These are phyloP conservation scores for Mallotus repandus DNA, from an alignment of 441 rosid genomes.

Conservation along the genomic window DNA sequence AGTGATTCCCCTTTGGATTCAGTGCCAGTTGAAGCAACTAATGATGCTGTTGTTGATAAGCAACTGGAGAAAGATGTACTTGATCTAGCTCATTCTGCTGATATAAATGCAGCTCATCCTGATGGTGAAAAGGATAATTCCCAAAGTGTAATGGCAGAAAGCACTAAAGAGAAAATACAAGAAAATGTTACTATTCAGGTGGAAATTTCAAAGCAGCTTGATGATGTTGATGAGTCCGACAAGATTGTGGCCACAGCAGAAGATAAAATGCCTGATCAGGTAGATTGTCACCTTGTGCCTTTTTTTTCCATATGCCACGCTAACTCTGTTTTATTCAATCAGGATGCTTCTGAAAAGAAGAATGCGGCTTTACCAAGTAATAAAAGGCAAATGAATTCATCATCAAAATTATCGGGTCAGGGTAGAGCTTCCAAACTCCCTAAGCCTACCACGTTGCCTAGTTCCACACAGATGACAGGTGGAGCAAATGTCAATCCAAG, in stretches of 20 bases:
- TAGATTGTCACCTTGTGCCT: slow-evolving; percentile 22
- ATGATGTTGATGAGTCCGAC: slow-evolving; percentile 15
- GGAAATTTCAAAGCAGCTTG: slow-evolving; percentile 32
- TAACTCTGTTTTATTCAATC: slow-evolving; percentile 24
- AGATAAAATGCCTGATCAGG: slow-evolving; percentile 39
- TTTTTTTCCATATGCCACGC: slow-evolving; percentile 14
- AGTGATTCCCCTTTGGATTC: slow-evolving; percentile 25
- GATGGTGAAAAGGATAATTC: slow-evolving; percentile 11
- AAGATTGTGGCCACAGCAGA: slow-evolving; percentile 27
- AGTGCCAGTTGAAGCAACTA: slow-evolving; percentile 15
- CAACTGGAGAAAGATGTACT: slow-evolving; percentile 24
- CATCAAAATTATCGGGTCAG: slow-evolving; percentile 33
- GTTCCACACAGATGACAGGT: slow-evolving; percentile 35
- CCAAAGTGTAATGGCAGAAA: slow-evolving; percentile 19
- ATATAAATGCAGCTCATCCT: slow-evolving; percentile 19
- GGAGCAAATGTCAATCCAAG: slow-evolving; percentile 26
- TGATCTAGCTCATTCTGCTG: slow-evolving; percentile 23
- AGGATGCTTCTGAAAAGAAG: slow-evolving; percentile 42
- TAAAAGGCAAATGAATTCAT: slow-evolving; percentile 35
- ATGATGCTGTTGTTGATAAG: slow-evolving; percentile 16
- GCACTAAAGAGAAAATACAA: slow-evolving; percentile 25
- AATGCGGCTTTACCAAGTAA: slow-evolving; percentile 34
- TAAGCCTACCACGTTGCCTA: slow-evolving; percentile 30
- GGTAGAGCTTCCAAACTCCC: slow-evolving; percentile 35
- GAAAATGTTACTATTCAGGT: slow-evolving; percentile 16